These are phyloP conservation scores for Ascoidea asiatica DNA, from an alignment of 805 yeast species.

Conservation along the genomic window DNA sequence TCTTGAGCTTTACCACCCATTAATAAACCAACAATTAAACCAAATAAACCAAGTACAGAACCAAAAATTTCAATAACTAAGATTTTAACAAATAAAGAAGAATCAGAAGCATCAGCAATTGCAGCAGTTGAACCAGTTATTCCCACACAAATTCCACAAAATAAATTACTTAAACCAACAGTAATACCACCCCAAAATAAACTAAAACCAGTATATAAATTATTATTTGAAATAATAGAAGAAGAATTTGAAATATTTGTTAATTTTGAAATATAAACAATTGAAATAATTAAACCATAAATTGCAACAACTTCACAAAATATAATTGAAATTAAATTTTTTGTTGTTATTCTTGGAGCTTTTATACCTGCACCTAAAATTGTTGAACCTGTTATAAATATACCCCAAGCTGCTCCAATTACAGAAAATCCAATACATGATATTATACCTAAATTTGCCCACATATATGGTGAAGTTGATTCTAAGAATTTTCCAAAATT, in stretches of 20 bases:
- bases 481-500: conserved; percentile 82
- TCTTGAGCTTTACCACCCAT: conserved; percentile 96
- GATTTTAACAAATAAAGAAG: conserved; percentile 87
- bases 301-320: conserved; percentile 99
- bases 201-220: conserved; percentile 88
- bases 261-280: conserved; percentile 88
- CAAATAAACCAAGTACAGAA: conserved; percentile 87
- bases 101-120: conserved; percentile 93
- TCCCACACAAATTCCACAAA: conserved; percentile 96
- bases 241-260: conserved; percentile 49
- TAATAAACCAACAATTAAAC: conserved; percentile 89
- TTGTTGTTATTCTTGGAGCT: conserved; percentile 94
- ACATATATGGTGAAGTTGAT: conserved; percentile 86
- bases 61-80: conserved; percentile 97
- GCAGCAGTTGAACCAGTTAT: conserved; percentile 99
- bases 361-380: conserved; percentile 97
- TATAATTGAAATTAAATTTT: conserved; percentile 89
- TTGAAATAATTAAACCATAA: conserved; percentile 94
- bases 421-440: conserved; percentile 89
- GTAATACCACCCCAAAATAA: conserved; percentile 98
- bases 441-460: conserved; percentile 89
- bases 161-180: conserved; percentile 83
- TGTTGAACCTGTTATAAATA: conserved; percentile 87
- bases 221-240: conserved; percentile 60
- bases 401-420: conserved; percentile 99